Base-by-base conservation (phyloP, 371 early-diverging fungal genomes). In the Choanephora cucurbitarum region DNA sequence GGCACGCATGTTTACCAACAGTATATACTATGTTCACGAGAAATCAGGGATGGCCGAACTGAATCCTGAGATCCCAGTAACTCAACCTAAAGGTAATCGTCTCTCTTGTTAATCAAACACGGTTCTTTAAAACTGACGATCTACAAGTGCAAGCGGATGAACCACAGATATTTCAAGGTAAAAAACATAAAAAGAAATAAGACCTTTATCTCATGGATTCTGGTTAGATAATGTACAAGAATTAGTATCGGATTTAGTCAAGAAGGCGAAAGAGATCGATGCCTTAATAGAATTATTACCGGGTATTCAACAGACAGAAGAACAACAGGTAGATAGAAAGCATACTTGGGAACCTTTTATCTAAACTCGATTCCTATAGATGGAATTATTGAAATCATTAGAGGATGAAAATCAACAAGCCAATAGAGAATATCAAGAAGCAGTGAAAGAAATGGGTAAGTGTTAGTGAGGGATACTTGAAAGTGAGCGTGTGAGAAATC, bases 191-290 rank as follows among this genome's bases (percentile, higher is more conserved):
- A n/a, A n/a, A 52, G 22, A 18, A 0, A 49, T 49, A 22, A 18
- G 22, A 21, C 15, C 4, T 22, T n/a, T 43, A 23, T n/a, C n/a
- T n/a, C n/a, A n/a, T n/a, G n/a, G n/a, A n/a, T n/a, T n/a, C n/a
- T n/a, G n/a, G n/a, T n/a, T 33, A 86, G 88, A 74, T 19, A 77
- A 85, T 41, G 77, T 86, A 58, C 70, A 78, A 34, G 85, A 86
- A 54, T 64, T 83, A 7, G 86, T 83, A 0, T 64, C 80, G 7
- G 91, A 90, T 64, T 74, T 90, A 51, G 85, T 84, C 7, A 83
- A 85, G 34, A 86, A 88, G 33, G 82, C 81, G 28, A 86, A 89
- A 60, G 87, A 88, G 44, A 83, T 87, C 28, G 91, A 90, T 51
- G 72, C 79, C 17, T 58, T 90, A 19, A 82, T 89, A 55, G 87